phyloP scores from a whole-genome alignment of 2,329 filamentous ascomycete species.

The Lachnellula subtilissima region DNA sequence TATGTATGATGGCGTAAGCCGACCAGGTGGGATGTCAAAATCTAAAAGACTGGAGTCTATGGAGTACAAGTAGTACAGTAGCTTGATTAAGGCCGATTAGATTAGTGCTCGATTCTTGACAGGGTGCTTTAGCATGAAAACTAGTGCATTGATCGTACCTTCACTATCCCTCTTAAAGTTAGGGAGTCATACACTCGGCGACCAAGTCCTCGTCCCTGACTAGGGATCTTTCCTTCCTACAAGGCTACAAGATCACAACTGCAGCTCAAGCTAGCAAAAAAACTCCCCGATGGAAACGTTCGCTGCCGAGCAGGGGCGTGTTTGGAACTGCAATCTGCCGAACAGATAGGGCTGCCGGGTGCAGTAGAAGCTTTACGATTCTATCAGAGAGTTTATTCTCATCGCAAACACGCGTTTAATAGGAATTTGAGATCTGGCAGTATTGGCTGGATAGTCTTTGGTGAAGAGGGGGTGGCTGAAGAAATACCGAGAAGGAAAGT shows the following conservation, averaged over 20 bases:
- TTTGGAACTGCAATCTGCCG: conserved; percentile 21
- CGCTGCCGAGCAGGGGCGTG: conserved; percentile 20
- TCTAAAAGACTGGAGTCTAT: no score
- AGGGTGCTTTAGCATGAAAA: no score
- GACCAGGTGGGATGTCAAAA: no score
- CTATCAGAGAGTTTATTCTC: conserved; percentile 7
- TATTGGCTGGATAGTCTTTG: background rate
- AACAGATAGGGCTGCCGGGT: conserved; percentile 10
- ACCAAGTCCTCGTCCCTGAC: background rate
- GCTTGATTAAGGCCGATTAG: no score
- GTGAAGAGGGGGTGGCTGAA: background rate
- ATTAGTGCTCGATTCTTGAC: no score
- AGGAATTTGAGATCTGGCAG: background rate
- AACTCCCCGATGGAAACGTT: conserved; percentile 25
- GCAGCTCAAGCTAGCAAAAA: background rate
- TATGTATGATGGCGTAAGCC: no score
- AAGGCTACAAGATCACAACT: no score
- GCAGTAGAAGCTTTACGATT: conserved; percentile 19
- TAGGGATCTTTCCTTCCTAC: background rate
- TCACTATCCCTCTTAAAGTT: background rate
- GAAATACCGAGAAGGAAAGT: background rate
- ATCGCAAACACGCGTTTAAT: background rate
- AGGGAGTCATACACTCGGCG: background rate
- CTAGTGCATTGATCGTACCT: background rate
- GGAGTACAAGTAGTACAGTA: no score